These are phyloP conservation scores for Talaromyces islandicus DNA, from an alignment of 2,329 filamentous ascomycete genomes.

Conservation along the genomic window DNA sequence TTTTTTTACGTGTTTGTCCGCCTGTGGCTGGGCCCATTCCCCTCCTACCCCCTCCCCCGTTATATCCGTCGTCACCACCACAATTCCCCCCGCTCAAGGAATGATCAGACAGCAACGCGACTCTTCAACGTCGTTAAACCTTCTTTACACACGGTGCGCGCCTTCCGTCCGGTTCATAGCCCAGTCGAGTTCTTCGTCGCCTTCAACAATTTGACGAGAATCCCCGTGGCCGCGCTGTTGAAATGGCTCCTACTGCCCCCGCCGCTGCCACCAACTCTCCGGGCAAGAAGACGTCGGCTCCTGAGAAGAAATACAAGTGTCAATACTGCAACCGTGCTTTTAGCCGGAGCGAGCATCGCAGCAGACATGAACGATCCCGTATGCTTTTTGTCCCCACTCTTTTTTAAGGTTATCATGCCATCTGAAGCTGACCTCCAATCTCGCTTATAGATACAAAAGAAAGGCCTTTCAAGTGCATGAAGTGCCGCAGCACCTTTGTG, in stretches of 20 bases:
- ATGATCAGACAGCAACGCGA: conserved; percentile 38
- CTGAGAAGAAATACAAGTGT: conserved; percentile 99
- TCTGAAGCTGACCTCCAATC: background rate
- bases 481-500: conserved; percentile 97
- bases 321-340: conserved; percentile 98
- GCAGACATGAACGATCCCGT: conserved; percentile 96
- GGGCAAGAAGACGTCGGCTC: conserved; percentile 75
- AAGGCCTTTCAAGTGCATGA: conserved; percentile 96
- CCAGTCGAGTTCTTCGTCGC: conserved; percentile 18
- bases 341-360: conserved; percentile 93
- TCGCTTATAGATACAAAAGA: conserved; percentile 80
- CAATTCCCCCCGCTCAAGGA: conserved; percentile 32
- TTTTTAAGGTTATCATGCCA: too few species aligned
- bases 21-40: conserved; percentile 36
- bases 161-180: conserved; percentile 35
- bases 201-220: conserved; percentile 22
- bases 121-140: conserved; percentile 32
- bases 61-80: conserved; percentile 18
- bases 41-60: conserved; percentile 9
- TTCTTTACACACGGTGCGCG: conserved; percentile 39
- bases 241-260: conserved; percentile 45
- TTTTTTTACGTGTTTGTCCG: conserved; percentile 20
- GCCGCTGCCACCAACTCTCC: conserved; percentile 64
- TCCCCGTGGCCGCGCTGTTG: conserved; percentile 15
- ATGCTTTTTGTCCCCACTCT: conserved; percentile 49